These are phyloP conservation scores for Glycine tomentella DNA, from an alignment of 306 rosid species.

Conservation along the genomic window DNA sequence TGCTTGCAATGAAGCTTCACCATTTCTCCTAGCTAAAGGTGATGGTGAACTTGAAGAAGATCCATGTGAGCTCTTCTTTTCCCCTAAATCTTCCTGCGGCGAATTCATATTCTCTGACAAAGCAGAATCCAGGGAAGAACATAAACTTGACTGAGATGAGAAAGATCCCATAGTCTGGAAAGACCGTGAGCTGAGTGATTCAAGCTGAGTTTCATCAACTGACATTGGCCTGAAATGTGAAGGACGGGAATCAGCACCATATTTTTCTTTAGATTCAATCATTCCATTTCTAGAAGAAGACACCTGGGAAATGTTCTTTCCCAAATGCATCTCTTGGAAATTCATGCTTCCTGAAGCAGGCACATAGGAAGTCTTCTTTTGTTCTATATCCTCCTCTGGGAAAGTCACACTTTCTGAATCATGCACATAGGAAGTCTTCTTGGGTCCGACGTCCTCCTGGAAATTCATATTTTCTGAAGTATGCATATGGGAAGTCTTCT, in stretches of 20 bases:
- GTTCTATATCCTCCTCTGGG: constrained; percentile 52
- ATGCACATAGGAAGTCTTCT: constrained; percentile 34
- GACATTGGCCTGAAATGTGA: constrained; percentile 73
- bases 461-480: constrained; percentile 45
- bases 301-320: constrained; percentile 31
- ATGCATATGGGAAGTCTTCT: constrained; percentile 37
- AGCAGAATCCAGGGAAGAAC: constrained; percentile 58
- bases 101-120: constrained; percentile 47
- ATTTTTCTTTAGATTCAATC: constrained; percentile 54
- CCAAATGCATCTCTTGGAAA: constrained; percentile 46
- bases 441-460: constrained; percentile 42
- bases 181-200: constrained; percentile 60
- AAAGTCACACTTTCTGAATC: constrained; percentile 46
- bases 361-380: constrained; percentile 39
- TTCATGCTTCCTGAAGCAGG: constrained; percentile 47
- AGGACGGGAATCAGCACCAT: constrained; percentile 47
- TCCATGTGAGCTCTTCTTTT: constrained; percentile 48
- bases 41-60: constrained; percentile 56
- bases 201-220: constrained; percentile 79
- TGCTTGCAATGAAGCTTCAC: constrained; percentile 51
- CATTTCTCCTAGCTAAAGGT: constrained; percentile 47
- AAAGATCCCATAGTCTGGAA: constrained; percentile 61
- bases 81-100: constrained; percentile 47
- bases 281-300: constrained; percentile 49
- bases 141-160: constrained; percentile 66